Base-by-base conservation (phyloP, 805 yeast genomes). In the Starmera pachycereana region DNA sequence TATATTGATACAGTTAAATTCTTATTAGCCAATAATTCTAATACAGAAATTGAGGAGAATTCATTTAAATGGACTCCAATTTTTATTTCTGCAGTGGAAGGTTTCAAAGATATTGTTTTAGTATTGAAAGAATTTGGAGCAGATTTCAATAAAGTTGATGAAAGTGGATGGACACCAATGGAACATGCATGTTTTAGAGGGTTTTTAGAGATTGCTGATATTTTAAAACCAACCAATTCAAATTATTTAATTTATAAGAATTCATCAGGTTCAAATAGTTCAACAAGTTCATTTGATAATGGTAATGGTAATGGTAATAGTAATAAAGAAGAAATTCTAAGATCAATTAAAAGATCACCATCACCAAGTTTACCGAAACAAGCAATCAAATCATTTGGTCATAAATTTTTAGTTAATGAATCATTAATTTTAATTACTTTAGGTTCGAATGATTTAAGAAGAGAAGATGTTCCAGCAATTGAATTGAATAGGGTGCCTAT, bases 161-260 rank as follows among this genome's bases (percentile, higher is more conserved):
- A 76, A 36, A 81, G 92, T 39, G 97, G 97, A 0, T 90, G 97
- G 97, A 76, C 87, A 14, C 96, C 97, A n/a, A 78, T 87, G 78
- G 97, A 90, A 53, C 97, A 90, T 59, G 96, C 97, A 0, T 80
- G 86, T 37, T 65, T 90, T 36, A 71, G 97, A 50, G 97, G 97
- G 6, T 95, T 88, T 57, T 62, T 89, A 42, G 69, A 65, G 3
- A 73, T 86, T 31, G 80, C 92, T 2, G 75, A 75, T 39, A 50
- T 75, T 52, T 63, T 90, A 40, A 68, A 68, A 28, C 84, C 84
- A 2, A 42, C 49, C 4, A 63, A 71, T 47, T 67, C 25, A 40
- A 36, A 14, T 37, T 46, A 8, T 49, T 43, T 32, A 44, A 45
- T 22, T 22, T 22, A 22, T 22, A 22, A 22, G 27, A 22, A 22